Conservation (phyloP, 164 flowering plant genomes). For the grape (Vitis vinifera) region ASM3070453v1 NC_081811.1:7813501-7814000, state of each 20-base stretch:
- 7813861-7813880: conserved; percentile 58
- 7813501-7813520: too few species aligned
- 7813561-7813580: too few species aligned
- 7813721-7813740: conserved; percentile 75
- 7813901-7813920: conserved; percentile 46
- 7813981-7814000: conserved; percentile 71
- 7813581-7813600: too few species aligned
- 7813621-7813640: conserved; percentile 29
- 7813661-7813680: neutral
- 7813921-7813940: conserved; percentile 69
- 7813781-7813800: too few species aligned
- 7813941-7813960: conserved; percentile 63
- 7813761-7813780: neutral
- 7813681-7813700: conserved; percentile 43
- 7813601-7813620: too few species aligned
- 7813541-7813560: too few species aligned
- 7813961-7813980: conserved; percentile 66
- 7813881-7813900: conserved; percentile 52
- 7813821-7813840: neutral
- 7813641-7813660: conserved; percentile 8
- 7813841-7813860: conserved; percentile 44
- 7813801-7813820: neutral
- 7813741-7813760: conserved; percentile 34
- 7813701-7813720: conserved; percentile 65
- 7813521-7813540: too few species aligned